Conservation (phyloP, 140 eudicot species). For the Cichorium intybus region DNA sequence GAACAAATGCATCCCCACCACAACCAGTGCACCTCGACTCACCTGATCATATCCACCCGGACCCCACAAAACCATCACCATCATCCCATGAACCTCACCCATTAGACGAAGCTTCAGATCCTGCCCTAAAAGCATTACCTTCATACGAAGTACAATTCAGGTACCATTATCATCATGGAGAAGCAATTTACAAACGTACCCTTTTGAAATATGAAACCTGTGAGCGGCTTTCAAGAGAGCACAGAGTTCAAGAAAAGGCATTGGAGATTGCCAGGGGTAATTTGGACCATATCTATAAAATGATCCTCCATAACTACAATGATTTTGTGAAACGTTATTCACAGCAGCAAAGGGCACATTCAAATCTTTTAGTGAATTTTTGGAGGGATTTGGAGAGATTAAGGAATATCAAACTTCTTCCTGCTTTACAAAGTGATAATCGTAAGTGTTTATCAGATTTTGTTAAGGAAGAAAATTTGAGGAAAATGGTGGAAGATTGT, state of each 20-base stretch:
- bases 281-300: slow-evolving; percentile 63
- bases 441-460: slow-evolving; percentile 74
- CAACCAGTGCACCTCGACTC: slow-evolving; percentile 46
- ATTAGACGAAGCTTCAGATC: slow-evolving; percentile 75
- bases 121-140: slow-evolving; percentile 82
- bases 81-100: slow-evolving; percentile 62
- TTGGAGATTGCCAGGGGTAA: slow-evolving; percentile 79
- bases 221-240: slow-evolving; percentile 61
- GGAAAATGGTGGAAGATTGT: slow-evolving; percentile 71
- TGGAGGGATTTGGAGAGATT: slow-evolving; percentile 67
- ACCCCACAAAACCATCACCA: slow-evolving; percentile 50
- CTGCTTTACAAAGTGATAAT: slow-evolving; percentile 54
- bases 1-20: slow-evolving; percentile 56
- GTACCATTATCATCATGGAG: slow-evolving; percentile 68
- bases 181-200: slow-evolving; percentile 59
- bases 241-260: slow-evolving; percentile 86
- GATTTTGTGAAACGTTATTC: slow-evolving; percentile 64
- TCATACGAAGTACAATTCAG: slow-evolving; percentile 76
- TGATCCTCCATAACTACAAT: slow-evolving; percentile 55
- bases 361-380: slow-evolving; percentile 51
- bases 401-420: slow-evolving; percentile 56
- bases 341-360: slow-evolving; percentile 58
- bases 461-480: slow-evolving; percentile 71
- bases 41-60: slow-evolving; percentile 35
- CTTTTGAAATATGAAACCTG: slow-evolving; percentile 44